phyloP scores from a whole-genome alignment of 148 eudicot species.

The Rhododendron kiyosumense region DNA sequence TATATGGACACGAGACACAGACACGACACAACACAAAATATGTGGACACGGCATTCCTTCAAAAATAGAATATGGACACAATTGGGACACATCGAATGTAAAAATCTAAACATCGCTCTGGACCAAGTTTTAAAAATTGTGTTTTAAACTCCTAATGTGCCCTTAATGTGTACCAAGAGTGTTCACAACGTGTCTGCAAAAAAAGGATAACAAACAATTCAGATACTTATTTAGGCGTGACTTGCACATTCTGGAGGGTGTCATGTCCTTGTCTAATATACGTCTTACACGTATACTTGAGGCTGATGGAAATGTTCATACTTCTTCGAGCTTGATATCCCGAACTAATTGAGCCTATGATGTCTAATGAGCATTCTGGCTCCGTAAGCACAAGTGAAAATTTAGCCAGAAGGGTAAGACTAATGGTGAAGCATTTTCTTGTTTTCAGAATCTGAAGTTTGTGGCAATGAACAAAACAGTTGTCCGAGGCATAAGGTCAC shows the following conservation, averaged over 20 bases:
- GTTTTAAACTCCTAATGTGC: not conserved
- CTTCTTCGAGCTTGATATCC: not conserved
- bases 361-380: not conserved
- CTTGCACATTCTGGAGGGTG: not conserved
- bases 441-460: slow-evolving; percentile 44
- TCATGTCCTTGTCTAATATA: no score
- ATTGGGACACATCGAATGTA: not conserved
- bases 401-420: not conserved
- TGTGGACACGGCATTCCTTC: not conserved
- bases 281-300: no score
- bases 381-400: not conserved
- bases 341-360: not conserved
- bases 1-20: not conserved
- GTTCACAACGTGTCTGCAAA: not conserved
- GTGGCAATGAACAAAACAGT: slow-evolving; percentile 41
- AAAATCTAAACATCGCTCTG: not conserved
- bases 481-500: slow-evolving; percentile 32
- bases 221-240: not conserved
- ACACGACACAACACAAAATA: not conserved
- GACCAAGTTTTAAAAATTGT: not conserved
- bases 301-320: not conserved
- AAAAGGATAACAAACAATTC: not conserved
- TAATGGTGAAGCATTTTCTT: slow-evolving; percentile 6
- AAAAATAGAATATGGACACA: not conserved
- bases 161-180: not conserved